Evolutionary conservation across 495 filamentous ascomycete genomes (phyloP), one percentile per base, ranked within the genome.

Genomic region (Penicillium dipodomyicola): DNA sequence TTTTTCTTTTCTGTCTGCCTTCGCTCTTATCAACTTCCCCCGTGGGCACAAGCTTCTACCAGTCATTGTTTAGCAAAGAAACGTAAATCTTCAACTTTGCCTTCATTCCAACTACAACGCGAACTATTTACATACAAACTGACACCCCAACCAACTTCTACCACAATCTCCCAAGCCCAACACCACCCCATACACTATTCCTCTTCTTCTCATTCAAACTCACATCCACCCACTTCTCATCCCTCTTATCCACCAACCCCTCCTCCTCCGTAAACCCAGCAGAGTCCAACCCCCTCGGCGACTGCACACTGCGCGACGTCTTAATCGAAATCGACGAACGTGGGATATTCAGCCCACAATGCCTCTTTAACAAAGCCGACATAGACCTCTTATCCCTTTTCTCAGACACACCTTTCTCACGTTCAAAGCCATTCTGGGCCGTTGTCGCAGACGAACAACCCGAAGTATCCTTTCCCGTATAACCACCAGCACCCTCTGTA

Each of bases 221-320:
- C n/a, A 20, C 54, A 30, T 69, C 64, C n/a, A 60, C 29, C 61
- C 57, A 62, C 22, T 64, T 62, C 22, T 59, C 33, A 19, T 59
- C 54, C 6, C 52, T 57, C 20, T 56, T 56, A 7, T 60, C 59
- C 23, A 60, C 41, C 22, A 54, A 39, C n/a, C 22, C 27, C 17
- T 62, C 63, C 1, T 62, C 58, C n/a, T 61, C 65, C 4, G 25
- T 45, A 39, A 59, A 9, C 39, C 53, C 57, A 1, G 52, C 29
- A 10, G 46, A 50, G 55, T 61, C 59, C 35, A 64, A 23, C 61
- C 57, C 58, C 5, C 49, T 53, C 8, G 59, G 52, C 11, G 57
- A 55, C 4, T 52, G 14, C 0, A 47, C n/a, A 32, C 29, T 22
- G 6, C 54, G 46, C 46, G 54, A 33, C 3, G 23, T 55, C 32